A percentile compares a stretch with the other conserved stretches of the same genome.
phyloP scores from a whole-genome alignment of 805 yeast species.

The Saturnispora quitensis region DNA sequence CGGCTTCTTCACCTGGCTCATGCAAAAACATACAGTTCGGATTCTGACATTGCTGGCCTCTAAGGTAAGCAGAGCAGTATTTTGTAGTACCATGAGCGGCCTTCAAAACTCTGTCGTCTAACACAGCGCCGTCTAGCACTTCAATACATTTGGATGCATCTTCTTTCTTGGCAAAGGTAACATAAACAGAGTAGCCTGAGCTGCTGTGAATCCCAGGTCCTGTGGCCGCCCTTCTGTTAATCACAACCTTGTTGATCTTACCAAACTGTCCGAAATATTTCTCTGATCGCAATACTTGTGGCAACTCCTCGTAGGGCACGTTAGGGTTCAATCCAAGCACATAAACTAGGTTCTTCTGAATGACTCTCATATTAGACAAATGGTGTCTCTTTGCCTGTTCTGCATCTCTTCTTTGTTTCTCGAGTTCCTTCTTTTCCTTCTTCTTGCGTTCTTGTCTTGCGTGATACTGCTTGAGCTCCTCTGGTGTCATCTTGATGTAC shows the following conservation, averaged over 20 bases:
- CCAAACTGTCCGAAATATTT: conserved; percentile 98
- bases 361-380: conserved; percentile 95
- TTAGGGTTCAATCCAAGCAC: conserved; percentile 92
- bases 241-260: conserved; percentile 85
- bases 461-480: conserved; percentile 80
- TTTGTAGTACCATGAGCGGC: conserved; percentile 99
- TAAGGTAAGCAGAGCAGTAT: conserved; percentile 90
- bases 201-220: conserved; percentile 30
- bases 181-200: conserved; percentile 90
- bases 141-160: conserved; percentile 92
- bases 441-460: conserved; percentile 73
- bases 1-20: conserved; percentile 99
- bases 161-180: conserved; percentile 85
- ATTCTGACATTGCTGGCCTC: conserved; percentile 95
- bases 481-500: conserved; percentile 73
- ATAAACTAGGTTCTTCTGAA: conserved; percentile 92
- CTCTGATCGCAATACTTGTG: conserved; percentile 73
- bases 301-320: conserved; percentile 78
- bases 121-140: conserved; percentile 85
- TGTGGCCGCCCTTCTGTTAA: conserved; percentile 65
- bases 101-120: conserved; percentile 81
- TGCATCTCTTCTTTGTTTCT: conserved; percentile 84
- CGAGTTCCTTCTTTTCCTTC: conserved; percentile 72
- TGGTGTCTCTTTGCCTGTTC: conserved; percentile 81
- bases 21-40: conserved; percentile 98